Conservation (phyloP, 345 rosid species). For the Acer saccharum region DNA sequence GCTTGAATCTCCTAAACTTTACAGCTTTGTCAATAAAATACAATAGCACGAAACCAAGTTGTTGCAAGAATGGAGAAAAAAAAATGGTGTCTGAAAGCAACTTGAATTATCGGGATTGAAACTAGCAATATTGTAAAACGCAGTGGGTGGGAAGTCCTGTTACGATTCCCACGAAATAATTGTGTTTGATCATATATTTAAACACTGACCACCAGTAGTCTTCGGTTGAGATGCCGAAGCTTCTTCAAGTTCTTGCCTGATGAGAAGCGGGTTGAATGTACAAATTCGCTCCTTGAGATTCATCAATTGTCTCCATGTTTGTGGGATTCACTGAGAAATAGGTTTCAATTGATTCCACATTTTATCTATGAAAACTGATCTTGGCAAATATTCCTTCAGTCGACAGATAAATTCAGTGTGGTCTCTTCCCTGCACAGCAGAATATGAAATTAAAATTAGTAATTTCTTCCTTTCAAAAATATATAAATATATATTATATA, state of each 20-base stretch:
- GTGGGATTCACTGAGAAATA: constrained; percentile 42
- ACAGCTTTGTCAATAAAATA: constrained; percentile 1
- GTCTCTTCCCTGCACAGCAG: constrained; percentile 57
- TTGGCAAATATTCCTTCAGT: constrained; percentile 67
- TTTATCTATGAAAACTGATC: constrained; percentile 56
- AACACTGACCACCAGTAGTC: neutral
- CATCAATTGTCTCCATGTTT: constrained; percentile 27
- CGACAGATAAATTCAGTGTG: constrained; percentile 67
- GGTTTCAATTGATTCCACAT: constrained; percentile 48
- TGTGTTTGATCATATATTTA: neutral
- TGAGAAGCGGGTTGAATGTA: constrained; percentile 40
- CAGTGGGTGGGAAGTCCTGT: neutral
- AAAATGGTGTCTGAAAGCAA: neutral
- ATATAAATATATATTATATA: too few species aligned
- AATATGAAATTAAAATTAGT: neutral
- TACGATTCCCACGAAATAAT: neutral
- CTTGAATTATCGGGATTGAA: neutral
- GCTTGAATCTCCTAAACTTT: neutral
- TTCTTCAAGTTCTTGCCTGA: constrained; percentile 47
- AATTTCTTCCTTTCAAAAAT: too few species aligned
- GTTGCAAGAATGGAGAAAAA: neutral
- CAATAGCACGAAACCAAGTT: neutral
- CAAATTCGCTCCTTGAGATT: constrained; percentile 21
- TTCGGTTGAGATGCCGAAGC: constrained; percentile 6
- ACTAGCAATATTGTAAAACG: neutral